Percentiles rank a stretch among this genome's conserved stretches.
These are phyloP conservation scores for Penicillium sumatraense DNA, from an alignment of 2,329 filamentous ascomycete genomes.

Conservation along the genomic window DNA sequence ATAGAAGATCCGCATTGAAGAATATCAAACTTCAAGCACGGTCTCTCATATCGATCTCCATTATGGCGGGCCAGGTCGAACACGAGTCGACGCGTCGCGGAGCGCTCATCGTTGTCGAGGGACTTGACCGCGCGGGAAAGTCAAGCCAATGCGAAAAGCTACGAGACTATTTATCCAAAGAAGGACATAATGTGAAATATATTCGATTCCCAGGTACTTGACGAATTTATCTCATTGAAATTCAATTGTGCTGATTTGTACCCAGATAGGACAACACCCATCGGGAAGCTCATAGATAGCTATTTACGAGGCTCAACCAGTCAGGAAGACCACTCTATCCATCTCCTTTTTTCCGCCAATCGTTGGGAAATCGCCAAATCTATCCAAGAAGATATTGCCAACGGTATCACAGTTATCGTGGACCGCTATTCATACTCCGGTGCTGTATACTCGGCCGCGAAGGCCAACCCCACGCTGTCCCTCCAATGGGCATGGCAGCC, in stretches of 20 bases:
- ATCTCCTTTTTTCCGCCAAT: conserved; percentile 88
- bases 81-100: conserved; percentile 55
- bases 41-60: background rate
- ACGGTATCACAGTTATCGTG: conserved; percentile 77
- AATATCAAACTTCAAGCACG: too few species aligned
- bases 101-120: conserved; percentile 82
- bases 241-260: conserved; percentile 16
- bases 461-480: conserved; percentile 70
- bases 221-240: background rate
- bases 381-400: conserved; percentile 56
- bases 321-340: conserved; percentile 86
- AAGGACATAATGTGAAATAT: conserved; percentile 59
- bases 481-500: conserved; percentile 82
- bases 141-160: conserved; percentile 83
- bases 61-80: conserved; percentile 20
- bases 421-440: conserved; percentile 97
- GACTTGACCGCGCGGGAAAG: conserved; percentile 88
- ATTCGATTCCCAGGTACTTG: conserved; percentile 68
- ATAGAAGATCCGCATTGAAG: too few species aligned
- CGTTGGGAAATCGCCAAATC: conserved; percentile 71
- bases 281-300: conserved; percentile 82
- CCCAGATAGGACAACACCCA: conserved; percentile 78
- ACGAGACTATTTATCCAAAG: conserved; percentile 55
- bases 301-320: conserved; percentile 75
- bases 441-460: conserved; percentile 90